Conservation (phyloP, 108 stramenopile species). For the Chaetoceros tenuissimus region DNA sequence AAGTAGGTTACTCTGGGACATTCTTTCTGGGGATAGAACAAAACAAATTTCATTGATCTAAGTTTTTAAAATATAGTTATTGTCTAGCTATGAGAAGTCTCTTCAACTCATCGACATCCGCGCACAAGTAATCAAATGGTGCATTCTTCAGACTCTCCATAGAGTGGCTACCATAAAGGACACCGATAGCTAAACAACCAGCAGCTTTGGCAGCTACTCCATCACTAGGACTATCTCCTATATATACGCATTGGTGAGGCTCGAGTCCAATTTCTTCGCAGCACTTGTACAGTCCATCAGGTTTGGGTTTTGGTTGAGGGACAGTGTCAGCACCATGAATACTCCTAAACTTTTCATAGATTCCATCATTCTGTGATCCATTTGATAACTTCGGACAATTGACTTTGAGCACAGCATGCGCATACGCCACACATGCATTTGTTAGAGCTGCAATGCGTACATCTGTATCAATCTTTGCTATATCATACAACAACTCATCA, state of each 20-base stretch:
- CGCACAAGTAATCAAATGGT: constrained; percentile 41
- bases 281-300: constrained; percentile 57
- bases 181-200: constrained; percentile 60
- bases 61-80: too few species aligned
- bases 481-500: constrained; percentile 25
- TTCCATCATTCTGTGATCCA: constrained; percentile 7
- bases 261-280: constrained; percentile 53
- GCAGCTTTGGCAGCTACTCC: constrained; percentile 59
- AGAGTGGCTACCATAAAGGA: constrained; percentile 65
- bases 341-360: constrained; percentile 48
- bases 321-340: constrained; percentile 76
- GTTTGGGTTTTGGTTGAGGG: constrained; percentile 63
- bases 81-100: constrained; percentile 12
- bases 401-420: constrained; percentile 68
- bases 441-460: constrained; percentile 65
- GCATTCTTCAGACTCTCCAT: constrained; percentile 49
- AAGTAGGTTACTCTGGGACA: too few species aligned
- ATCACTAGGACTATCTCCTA: constrained; percentile 78
- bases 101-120: constrained; percentile 42
- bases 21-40: too few species aligned
- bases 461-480: constrained; percentile 1
- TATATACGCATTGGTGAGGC: constrained; percentile 53
- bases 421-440: constrained; percentile 78
- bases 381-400: constrained; percentile 23
- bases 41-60: too few species aligned